Base-by-base conservation (phyloP, 192 early-diverging fungal species). In the Powellomyces hirtus region DNA sequence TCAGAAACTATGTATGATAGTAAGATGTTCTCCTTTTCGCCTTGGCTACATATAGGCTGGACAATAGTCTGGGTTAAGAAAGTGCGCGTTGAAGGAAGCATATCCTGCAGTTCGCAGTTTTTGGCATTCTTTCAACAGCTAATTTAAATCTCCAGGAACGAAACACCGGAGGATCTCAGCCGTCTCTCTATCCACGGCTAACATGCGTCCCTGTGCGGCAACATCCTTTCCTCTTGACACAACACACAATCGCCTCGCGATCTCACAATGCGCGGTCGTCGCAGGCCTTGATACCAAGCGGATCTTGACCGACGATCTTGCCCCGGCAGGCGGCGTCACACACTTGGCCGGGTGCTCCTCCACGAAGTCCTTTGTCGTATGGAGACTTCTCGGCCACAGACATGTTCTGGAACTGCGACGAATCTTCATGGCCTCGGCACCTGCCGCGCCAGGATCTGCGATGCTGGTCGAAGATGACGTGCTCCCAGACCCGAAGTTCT, bases 381-480 rank as follows among this genome's bases (percentile, higher is more conserved):
- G 70, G 70, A 14, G 70, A 56, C 62, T 72, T 27, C 33, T 72
- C 2, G 57, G 20, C 8, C 18, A 66, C 38, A 33, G 63, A 6
- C 62, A 45, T 11, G 53, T 72, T 35, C 63, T 72, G 14, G 70
- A 72, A 36, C 29, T 72, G 37, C 68, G 68, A 7, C 44, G 68
- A 29, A 37, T 62, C 8, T 70, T 70, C 31, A 30, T 60, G 49
- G 68, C 68, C n/a, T 60, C 49, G 14, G 34, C 52, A 27, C 34
- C 46, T 2, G 46, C 31, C 2, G 3, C 4, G 3, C 10, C 14
- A 8, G 38, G 20, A 11, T 37, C 4, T 20, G 35, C 5, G 7
- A 7, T 13, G 3, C 60, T 38, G 38, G 16, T 6, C 38, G 51
- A 22, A 34, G 7, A 4, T 18, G 10, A 52, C 26, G 8, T 27